phyloP scores from a whole-genome alignment of 371 early-diverging fungal genomes.

The Zychaea mexicana region DNA sequence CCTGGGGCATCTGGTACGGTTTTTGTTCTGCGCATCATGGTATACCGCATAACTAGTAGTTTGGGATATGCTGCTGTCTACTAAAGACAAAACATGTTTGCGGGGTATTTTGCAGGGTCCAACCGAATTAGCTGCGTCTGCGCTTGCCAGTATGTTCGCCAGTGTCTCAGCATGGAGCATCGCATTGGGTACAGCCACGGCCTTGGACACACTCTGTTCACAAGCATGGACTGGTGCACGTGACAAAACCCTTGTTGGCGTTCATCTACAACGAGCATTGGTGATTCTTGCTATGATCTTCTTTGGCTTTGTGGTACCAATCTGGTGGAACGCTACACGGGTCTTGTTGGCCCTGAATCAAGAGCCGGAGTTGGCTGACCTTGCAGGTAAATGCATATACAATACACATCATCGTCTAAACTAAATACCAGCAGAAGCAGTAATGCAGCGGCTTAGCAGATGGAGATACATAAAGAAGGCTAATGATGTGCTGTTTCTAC shows the following conservation, averaged over 20 bases:
- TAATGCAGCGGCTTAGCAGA: background rate
- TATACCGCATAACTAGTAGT: no score
- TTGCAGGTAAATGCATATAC: conserved; percentile 26
- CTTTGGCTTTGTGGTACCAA: conserved; percentile 47
- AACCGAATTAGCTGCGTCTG: conserved; percentile 76
- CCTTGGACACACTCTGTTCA: conserved; percentile 87
- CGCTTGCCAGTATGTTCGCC: conserved; percentile 79
- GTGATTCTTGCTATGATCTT: conserved; percentile 34
- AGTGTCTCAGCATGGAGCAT: conserved; percentile 85
- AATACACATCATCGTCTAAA: no score
- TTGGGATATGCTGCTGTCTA: no score
- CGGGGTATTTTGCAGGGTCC: no score
- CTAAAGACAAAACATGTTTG: no score
- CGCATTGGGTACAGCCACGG: conserved; percentile 77
- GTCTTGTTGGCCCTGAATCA: conserved; percentile 48
- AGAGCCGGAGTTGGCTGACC: conserved; percentile 36
- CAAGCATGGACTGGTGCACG: conserved; percentile 81
- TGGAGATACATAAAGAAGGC: background rate
- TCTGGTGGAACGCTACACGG: conserved; percentile 75
- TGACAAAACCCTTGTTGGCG: conserved; percentile 74
- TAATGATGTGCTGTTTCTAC: no score
- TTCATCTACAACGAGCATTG: conserved; percentile 83
- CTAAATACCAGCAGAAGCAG: no score
- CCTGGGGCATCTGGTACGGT: conserved; percentile 61
- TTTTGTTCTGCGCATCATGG: no score